These are phyloP conservation scores for Rhodosporidiobolus sp. DNA, from an alignment of 768 basidiomycete genomes.

Conservation along the genomic window DNA sequence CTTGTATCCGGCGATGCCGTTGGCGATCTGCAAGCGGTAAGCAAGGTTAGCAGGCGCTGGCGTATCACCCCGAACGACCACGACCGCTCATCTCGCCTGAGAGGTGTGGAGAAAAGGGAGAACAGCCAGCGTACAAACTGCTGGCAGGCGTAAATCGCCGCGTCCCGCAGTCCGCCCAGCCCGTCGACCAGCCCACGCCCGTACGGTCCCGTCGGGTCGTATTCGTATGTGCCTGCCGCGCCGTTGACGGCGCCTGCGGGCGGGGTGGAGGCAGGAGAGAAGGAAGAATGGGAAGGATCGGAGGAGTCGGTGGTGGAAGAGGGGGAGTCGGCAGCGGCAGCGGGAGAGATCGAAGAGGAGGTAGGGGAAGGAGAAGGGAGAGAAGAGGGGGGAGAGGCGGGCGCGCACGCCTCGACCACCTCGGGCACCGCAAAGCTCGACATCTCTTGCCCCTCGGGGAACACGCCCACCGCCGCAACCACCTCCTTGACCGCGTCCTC, in stretches of 20 bases:
- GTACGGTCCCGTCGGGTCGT: conserved; percentile 24
- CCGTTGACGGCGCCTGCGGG: conserved; percentile 15
- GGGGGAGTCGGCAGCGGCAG: not conserved
- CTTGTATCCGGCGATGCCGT: conserved; percentile 37
- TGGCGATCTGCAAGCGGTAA: conserved; percentile 15
- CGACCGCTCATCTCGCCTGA: not conserved
- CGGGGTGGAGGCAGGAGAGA: not conserved
- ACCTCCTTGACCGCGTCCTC: not conserved
- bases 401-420: not conserved
- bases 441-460: conserved; percentile 29
- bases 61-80: not conserved
- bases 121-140: conserved; percentile 27
- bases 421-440: conserved; percentile 25
- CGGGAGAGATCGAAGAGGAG: not conserved
- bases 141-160: conserved; percentile 40
- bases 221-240: conserved; percentile 18
- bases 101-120: not conserved
- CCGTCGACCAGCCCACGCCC: conserved; percentile 43
- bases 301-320: not conserved
- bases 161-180: conserved; percentile 40
- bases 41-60: not conserved
- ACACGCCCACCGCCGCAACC: not conserved
- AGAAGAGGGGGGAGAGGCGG: not conserved
- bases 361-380: not conserved
- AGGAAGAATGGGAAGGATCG: not conserved